A percentile compares a stretch with the other conserved stretches of the same genome.
Conservation (phyloP, 371 early-diverging fungal genomes). For the Mucor mucedo region DNA sequence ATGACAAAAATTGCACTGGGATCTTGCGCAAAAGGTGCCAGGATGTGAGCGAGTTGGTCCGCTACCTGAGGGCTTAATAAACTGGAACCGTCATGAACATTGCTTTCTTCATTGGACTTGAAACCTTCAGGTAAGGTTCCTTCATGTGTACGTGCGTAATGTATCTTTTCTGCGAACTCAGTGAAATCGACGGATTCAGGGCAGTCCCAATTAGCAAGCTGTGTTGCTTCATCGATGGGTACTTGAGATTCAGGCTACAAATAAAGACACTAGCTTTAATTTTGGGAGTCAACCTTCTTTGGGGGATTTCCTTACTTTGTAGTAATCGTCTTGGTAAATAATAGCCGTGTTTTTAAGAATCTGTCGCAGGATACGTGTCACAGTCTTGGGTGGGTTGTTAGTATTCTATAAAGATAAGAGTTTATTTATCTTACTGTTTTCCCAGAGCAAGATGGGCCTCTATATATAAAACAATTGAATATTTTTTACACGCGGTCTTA, state of each 20-base stretch:
- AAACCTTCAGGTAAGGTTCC: conserved; percentile 49
- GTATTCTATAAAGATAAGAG: neutral
- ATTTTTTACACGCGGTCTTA: neutral
- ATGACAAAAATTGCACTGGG: conserved; percentile 55
- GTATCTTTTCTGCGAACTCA: conserved; percentile 48
- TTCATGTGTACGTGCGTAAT: conserved; percentile 38
- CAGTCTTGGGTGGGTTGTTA: conserved; percentile 48
- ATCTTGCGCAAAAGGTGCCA: conserved; percentile 6
- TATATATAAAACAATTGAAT: neutral
- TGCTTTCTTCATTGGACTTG: conserved; percentile 54
- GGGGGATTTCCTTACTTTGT: conserved; percentile 51
- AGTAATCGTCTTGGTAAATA: conserved; percentile 88
- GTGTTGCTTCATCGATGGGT: conserved; percentile 67
- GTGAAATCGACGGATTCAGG: conserved; percentile 77
- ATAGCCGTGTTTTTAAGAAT: conserved; percentile 66
- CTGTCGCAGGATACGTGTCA: conserved; percentile 60
- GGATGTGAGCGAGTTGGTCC: conserved; percentile 1
- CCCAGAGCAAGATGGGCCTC: conserved; percentile 71
- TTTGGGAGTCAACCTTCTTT: neutral
- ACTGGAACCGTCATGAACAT: conserved; percentile 50
- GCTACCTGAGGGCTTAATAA: conserved; percentile 11
- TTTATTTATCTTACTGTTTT: conserved; percentile 56
- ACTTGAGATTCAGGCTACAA: conserved; percentile 64
- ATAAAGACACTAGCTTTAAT: neutral
- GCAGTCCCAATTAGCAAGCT: conserved; percentile 85